phyloP scores from a whole-genome alignment of 306 rosid genomes.

The Cicer yamashitae region DNA sequence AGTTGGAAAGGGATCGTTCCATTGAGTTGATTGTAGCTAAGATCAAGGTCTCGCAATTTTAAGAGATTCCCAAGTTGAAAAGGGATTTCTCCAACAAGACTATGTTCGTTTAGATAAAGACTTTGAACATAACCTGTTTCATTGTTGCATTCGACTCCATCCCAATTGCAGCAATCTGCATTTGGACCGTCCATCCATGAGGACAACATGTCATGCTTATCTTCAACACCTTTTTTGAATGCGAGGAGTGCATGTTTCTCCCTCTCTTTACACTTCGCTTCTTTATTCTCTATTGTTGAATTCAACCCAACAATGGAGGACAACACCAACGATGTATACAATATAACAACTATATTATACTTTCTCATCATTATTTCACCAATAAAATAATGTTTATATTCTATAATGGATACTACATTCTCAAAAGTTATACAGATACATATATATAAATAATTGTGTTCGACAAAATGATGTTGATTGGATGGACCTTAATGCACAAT shows the following conservation, averaged over 20 bases:
- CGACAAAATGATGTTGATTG: not conserved
- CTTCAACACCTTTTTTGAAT: slow-evolving; percentile 27
- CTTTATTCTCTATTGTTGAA: not conserved
- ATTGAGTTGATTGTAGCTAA: rapidly evolving
- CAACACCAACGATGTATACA: not conserved
- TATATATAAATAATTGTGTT: not conserved
- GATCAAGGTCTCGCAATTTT: not conserved
- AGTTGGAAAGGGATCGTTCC: slow-evolving; percentile 32
- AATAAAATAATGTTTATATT: not conserved
- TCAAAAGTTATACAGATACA: not conserved
- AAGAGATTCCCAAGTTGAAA: slow-evolving; percentile 23
- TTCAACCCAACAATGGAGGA: not conserved
- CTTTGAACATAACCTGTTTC: slow-evolving; percentile 13
- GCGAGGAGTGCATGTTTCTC: slow-evolving; percentile 7
- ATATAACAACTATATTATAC: not conserved
- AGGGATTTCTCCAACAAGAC: not conserved
- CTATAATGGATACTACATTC: not conserved
- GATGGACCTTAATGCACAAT: no score
- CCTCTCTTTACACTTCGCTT: not conserved
- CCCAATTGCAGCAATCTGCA: slow-evolving; percentile 25
- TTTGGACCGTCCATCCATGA: slow-evolving; percentile 15
- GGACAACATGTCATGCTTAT: slow-evolving; percentile 3
- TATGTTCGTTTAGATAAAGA: not conserved
- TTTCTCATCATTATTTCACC: not conserved
- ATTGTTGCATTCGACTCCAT: slow-evolving; percentile 1